These are phyloP conservation scores for Termitomyces sp. DNA, from an alignment of 768 basidiomycete species.

Conservation along the genomic window DNA sequence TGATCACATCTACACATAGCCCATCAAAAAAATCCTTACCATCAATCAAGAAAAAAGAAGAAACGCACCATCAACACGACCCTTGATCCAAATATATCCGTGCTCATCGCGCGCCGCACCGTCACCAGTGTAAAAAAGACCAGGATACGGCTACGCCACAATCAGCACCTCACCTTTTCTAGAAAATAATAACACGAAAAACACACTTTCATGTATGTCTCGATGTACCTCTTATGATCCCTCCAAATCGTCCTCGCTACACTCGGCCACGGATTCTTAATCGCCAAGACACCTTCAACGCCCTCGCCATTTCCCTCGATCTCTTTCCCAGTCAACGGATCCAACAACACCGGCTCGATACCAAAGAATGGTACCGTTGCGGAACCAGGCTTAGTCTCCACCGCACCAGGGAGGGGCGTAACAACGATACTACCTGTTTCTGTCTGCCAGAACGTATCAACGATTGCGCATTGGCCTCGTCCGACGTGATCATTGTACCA, in stretches of 20 bases:
- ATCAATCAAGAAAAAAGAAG: background rate
- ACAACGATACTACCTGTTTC: slow-evolving; percentile 96
- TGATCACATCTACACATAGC: slow-evolving; percentile 76
- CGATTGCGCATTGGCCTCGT: slow-evolving; percentile 80
- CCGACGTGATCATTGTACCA: slow-evolving; percentile 99
- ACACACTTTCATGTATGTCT: slow-evolving; percentile 43
- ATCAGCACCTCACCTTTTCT: background rate
- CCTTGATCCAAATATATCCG: slow-evolving; percentile 99
- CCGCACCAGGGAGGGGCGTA: slow-evolving; percentile 93
- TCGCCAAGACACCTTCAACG: slow-evolving; percentile 86
- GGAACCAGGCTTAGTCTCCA: slow-evolving; percentile 92
- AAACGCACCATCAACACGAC: slow-evolving; percentile 79
- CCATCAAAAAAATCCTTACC: background rate
- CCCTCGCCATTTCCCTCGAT: slow-evolving; percentile 77
- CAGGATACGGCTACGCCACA: slow-evolving; percentile 62
- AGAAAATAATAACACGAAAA: background rate
- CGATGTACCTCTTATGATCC: slow-evolving; percentile 79
- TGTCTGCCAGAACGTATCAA: slow-evolving; percentile 97
- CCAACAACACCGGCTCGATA: slow-evolving; percentile 82
- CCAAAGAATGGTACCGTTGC: slow-evolving; percentile 99
- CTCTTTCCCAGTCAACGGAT: slow-evolving; percentile 72
- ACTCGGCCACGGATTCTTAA: slow-evolving; percentile 90
- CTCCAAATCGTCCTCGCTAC: slow-evolving; percentile 89
- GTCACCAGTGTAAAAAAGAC: slow-evolving; percentile 95
- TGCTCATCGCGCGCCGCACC: slow-evolving; percentile 92